Percentiles rank a stretch among this genome's conserved stretches.
Evolutionary conservation across 2,329 filamentous ascomycete species (phyloP).

Genomic region (Cordyceps cicadae): DNA sequence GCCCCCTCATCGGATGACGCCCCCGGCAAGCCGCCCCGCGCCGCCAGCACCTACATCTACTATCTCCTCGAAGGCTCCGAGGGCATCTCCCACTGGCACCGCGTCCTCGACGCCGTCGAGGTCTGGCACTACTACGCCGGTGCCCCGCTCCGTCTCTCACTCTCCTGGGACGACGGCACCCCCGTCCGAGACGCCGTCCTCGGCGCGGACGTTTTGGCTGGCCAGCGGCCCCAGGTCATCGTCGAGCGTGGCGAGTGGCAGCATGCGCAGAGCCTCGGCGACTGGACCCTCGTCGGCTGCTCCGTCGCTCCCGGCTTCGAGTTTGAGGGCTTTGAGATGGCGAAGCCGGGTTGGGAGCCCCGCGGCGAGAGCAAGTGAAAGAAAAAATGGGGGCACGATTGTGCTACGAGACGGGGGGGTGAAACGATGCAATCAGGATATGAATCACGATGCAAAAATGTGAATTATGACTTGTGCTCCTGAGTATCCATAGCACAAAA

Average conservation of each 20-base stretch:
- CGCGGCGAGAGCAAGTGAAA: conserved; percentile 10
- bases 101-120: conserved; percentile 37
- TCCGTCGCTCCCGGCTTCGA: conserved; percentile 22
- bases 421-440: not conserved
- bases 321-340: conserved; percentile 24
- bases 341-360: conserved; percentile 24
- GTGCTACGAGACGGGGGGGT: not conserved
- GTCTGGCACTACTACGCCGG: conserved; percentile 48
- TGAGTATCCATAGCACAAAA: not conserved
- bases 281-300: conserved; percentile 41
- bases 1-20: conserved; percentile 26
- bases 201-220: conserved; percentile 34
- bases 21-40: conserved; percentile 37
- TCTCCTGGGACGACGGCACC: conserved; percentile 36
- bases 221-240: conserved; percentile 35
- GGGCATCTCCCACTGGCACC: conserved; percentile 41
- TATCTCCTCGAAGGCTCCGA: conserved; percentile 39
- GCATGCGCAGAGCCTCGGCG: conserved; percentile 34
- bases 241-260: conserved; percentile 37
- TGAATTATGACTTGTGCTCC: not conserved
- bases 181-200: conserved; percentile 27
- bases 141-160: conserved; percentile 37
- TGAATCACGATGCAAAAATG: not conserved
- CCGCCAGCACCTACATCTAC: conserved; percentile 42
- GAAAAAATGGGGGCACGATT: not conserved